Base-by-base conservation (phyloP, 2,329 filamentous ascomycete genomes). In the Fusarium tuaranense region DNA sequence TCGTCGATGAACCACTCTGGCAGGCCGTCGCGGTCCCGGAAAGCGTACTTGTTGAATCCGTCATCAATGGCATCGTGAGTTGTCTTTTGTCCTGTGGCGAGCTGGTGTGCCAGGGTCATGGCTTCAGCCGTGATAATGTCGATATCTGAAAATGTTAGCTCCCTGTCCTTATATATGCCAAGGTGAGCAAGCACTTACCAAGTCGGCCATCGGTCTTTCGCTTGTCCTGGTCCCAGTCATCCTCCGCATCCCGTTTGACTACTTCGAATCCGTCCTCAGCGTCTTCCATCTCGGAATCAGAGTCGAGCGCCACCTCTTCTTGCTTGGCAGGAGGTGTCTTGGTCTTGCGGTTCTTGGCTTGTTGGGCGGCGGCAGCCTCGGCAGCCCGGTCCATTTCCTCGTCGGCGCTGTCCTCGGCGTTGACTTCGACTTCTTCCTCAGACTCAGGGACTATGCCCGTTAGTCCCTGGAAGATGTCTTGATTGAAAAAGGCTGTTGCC, bases 101-200 rank as follows among this genome's bases (percentile, higher is more conserved):
- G 92, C 80, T 95, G 91, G 75, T 98, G 97, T 1, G 97, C 97
- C 18, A 99, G 89, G 1, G 96, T 97, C 97, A 99, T 99, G 74
- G 97, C 97, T 87, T 99, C 97, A 7, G 95, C 97, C n/a, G 97
- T 99, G 80, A 98, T 97, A 79, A 99, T 98, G 82, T 98, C 95
- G 84, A 99, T 97, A 81, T 98, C 95, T 81, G 39, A 4, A 2
- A 2, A 25, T 34, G 46, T 77, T 61, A 78, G 69, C 55, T 34
- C 18, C 13, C 7, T 4, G 13, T 25, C 22, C 16, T 18, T 30
- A 10, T 18, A 10, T 12, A 16, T n/a, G 27, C 18, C 30, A 13
- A 13, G 5, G 36, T 39, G 10, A 20, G 3, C 10, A 13, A 53
- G n/a, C 8, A 2, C 86, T 81, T 86, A 91, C 90, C 88, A 46